phyloP scores from a whole-genome alignment of 306 rosid genomes.

The Inga laurina region DNA sequence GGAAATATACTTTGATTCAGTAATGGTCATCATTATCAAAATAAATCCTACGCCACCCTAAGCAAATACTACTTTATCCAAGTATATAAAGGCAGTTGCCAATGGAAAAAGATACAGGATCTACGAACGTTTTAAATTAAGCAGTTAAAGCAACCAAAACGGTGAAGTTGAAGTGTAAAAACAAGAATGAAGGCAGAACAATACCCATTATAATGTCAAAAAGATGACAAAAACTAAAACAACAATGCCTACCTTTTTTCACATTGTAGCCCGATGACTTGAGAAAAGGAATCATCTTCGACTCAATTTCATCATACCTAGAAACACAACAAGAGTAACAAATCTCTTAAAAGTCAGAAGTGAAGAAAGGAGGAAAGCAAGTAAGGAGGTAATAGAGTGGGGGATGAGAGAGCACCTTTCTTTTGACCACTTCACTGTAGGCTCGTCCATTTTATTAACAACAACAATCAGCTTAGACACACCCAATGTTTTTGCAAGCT shows the following conservation, averaged over 20 bases:
- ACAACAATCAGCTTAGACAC: constrained; percentile 89
- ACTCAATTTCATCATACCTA: constrained; percentile 92
- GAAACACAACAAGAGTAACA: constrained; percentile 26
- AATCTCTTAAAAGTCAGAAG: background rate
- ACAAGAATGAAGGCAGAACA: background rate
- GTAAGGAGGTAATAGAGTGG: no score
- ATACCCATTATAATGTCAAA: constrained; percentile 18
- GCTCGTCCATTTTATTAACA: constrained; percentile 96
- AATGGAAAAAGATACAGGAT: constrained; percentile 5
- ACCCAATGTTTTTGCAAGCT: constrained; percentile 95
- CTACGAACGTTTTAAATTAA: background rate
- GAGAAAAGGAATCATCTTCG: constrained; percentile 88
- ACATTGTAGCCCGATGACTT: constrained; percentile 89
- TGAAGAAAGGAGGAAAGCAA: background rate
- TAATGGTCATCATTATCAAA: constrained; percentile 13
- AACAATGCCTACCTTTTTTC: constrained; percentile 88
- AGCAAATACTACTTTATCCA: constrained; percentile 1
- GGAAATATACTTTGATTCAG: constrained; percentile 13
- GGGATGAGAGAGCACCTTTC: constrained; percentile 62
- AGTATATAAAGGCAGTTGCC: constrained; percentile 8
- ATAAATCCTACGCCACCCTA: constrained; percentile 22
- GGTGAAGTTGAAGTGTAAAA: background rate
- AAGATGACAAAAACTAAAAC: background rate
- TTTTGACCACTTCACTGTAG: constrained; percentile 94
- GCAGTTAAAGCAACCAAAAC: constrained; percentile 8